Base-by-base conservation (phyloP, 768 basidiomycete genomes). In the Rhizopogon vulgaris region DNA sequence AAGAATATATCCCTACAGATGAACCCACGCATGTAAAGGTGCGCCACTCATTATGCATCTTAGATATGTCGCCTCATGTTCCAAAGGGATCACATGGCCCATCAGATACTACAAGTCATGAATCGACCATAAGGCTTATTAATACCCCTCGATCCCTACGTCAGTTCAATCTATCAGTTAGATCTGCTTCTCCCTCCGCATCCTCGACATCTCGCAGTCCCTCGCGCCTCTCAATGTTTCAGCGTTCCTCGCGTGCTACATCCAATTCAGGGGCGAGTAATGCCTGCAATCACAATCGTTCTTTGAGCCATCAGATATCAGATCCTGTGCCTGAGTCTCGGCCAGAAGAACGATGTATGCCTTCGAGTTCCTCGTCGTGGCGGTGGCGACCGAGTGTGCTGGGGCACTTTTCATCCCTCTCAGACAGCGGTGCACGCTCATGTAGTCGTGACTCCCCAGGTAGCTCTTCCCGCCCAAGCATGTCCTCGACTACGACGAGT, bases 351-450 rank as follows among this genome's bases (percentile, higher is more conserved):
- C 57, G 58, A 28, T 58, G 53, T 18, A 12, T 39, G 41, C 59
- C 63, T 27, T 28, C 52, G 14, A 53, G 52, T 32, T 58, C 67
- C 45, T 62, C 68, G 25, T 60, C 71, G 10, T 72, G 78, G 46
- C 78, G 70, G 66, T 83, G 79, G 79, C 75, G 82, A n/a, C 83
- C 85, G 10, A 81, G 76, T 55, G 78, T 87, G 22, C 65, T 85
- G 22, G 82, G 79, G 6, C 80, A 86, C 57, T 87, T 87, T 60
- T 70, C 77, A 27, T 74, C 78, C 50, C 59, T 74, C 48, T 74
- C 79, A 47, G 62, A 69, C 28, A 70, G 77, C 39, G 77, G 74
- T 60, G 56, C 69, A 45, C 77, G 67, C 47, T 61, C 73, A 45
- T 65, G 69, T 40, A 71, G 74, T 28, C 73, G 75, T 15, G 78